Evolutionary conservation across 441 rosid species (phyloP).

Genomic region (Eugenia klotzschiana): DNA sequence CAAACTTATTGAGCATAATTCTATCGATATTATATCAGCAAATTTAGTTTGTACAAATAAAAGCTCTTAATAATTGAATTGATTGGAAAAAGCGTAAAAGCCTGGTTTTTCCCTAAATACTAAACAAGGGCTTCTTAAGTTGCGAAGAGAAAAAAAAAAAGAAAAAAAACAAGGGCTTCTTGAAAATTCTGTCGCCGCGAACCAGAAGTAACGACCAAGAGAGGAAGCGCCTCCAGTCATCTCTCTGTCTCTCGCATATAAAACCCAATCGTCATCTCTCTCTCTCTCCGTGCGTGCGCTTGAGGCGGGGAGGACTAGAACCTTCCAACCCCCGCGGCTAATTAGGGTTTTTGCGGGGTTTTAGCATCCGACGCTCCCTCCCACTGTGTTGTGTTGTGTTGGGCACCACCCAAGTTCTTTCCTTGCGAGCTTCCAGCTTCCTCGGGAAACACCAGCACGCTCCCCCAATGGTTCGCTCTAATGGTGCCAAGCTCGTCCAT

Average conservation of each 20-base stretch:
- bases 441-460: neutral
- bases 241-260: neutral
- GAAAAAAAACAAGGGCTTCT: neutral
- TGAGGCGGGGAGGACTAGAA: neutral
- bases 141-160: too few species aligned
- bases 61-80: neutral
- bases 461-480: conserved; percentile 40
- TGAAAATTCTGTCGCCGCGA: neutral
- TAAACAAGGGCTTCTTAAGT: neutral
- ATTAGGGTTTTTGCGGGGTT: neutral
- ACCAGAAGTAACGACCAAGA: neutral
- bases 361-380: neutral
- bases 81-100: neutral
- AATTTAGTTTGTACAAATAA: neutral
- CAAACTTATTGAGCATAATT: neutral
- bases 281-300: neutral
- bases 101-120: neutral
- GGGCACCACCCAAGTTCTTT: neutral
- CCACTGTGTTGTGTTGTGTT: neutral
- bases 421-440: neutral
- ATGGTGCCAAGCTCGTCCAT: conserved; percentile 46
- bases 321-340: neutral
- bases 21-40: neutral
- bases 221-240: neutral
- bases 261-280: neutral